Conservation (phyloP, 768 basidiomycete species). For the Lactarius akahatsu region DNA sequence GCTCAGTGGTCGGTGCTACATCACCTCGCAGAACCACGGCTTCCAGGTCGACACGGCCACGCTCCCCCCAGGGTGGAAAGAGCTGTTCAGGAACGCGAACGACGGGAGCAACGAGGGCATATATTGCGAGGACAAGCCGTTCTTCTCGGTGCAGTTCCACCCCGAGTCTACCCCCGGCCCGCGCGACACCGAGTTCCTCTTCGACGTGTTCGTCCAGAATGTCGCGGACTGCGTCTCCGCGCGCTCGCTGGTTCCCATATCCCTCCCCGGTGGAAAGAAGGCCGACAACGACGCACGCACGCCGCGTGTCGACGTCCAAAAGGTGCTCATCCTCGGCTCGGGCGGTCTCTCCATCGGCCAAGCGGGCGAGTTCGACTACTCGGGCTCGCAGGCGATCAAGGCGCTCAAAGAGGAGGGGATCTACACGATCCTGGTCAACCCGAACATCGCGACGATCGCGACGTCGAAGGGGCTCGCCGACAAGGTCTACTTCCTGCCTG, state of each 20-base stretch:
- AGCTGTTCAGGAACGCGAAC: conserved; percentile 94
- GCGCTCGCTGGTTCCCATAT: conserved; percentile 53
- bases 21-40: conserved; percentile 99
- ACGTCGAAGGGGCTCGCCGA: conserved; percentile 97
- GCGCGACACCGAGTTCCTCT: conserved; percentile 97
- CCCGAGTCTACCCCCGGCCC: conserved; percentile 97
- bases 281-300: conserved; percentile 76
- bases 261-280: conserved; percentile 76
- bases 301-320: conserved; percentile 76
- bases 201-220: conserved; percentile 94
- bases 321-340: conserved; percentile 96
- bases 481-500: conserved; percentile 99
- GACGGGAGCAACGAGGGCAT: conserved; percentile 98
- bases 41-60: conserved; percentile 86
- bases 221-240: conserved; percentile 70
- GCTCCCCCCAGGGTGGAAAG: conserved; percentile 85
- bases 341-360: conserved; percentile 98
- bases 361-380: conserved; percentile 99
- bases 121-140: conserved; percentile 87
- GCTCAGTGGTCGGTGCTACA: conserved; percentile 94
- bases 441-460: conserved; percentile 98
- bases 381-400: conserved; percentile 98
- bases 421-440: conserved; percentile 98
- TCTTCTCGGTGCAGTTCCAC: conserved; percentile 99
- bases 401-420: conserved; percentile 99